Conservation (phyloP, 2,329 filamentous ascomycete genomes). For the Epichloe hybrida region DNA sequence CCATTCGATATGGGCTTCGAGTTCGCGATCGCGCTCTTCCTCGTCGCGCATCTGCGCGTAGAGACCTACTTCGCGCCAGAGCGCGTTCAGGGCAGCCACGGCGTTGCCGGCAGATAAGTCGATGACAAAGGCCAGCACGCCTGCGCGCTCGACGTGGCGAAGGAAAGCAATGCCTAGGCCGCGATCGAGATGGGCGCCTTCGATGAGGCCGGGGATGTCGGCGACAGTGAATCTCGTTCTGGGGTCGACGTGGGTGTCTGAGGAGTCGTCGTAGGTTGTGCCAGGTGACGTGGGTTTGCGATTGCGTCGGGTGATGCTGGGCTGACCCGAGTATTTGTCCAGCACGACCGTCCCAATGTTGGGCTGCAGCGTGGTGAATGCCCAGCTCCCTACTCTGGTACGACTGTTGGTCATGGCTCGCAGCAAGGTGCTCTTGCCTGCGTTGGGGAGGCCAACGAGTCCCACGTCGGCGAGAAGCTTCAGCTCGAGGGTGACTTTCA, state of each 20-base stretch:
- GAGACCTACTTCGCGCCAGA: conserved; percentile 83
- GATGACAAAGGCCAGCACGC: conserved; percentile 85
- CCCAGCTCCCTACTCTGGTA: conserved; percentile 85
- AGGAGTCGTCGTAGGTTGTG: conserved; percentile 34
- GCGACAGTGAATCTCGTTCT: conserved; percentile 83
- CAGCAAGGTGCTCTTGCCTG: conserved; percentile 86
- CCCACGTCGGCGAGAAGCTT: conserved; percentile 93
- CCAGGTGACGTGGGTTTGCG: conserved; percentile 19
- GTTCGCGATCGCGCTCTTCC: conserved; percentile 51
- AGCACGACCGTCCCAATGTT: conserved; percentile 94
- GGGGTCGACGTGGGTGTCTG: conserved; percentile 33
- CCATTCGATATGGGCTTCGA: conserved; percentile 43
- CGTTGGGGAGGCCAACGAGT: conserved; percentile 87
- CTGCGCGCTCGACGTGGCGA: conserved; percentile 85
- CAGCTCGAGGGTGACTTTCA: conserved; percentile 77
- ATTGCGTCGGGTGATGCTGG: conserved; percentile 24
- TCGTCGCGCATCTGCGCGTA: conserved; percentile 73
- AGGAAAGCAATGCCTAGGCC: conserved; percentile 86
- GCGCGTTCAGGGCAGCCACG: conserved; percentile 59
- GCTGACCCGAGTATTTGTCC: conserved; percentile 71
- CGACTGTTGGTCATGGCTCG: conserved; percentile 79
- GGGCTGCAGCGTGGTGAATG: conserved; percentile 88
- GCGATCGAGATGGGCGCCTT: conserved; percentile 82
- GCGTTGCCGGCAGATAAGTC: conserved; percentile 73
- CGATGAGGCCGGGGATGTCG: conserved; percentile 87